Percentiles rank a stretch among this genome's conserved stretches.
phyloP scores from a whole-genome alignment of 441 rosid genomes.

The Adansonia gregorii region DNA sequence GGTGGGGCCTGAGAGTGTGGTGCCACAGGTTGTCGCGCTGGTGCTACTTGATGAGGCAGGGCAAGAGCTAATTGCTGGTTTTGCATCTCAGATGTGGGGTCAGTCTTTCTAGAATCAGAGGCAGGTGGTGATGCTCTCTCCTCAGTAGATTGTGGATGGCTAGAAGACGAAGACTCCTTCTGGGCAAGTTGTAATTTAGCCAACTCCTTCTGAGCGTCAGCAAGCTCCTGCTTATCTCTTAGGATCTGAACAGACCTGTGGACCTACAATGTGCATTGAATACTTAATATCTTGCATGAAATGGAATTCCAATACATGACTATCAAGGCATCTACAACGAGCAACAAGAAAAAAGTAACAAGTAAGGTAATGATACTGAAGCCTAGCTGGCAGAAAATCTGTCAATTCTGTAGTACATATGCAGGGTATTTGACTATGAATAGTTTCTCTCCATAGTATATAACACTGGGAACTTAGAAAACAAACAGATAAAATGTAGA shows the following conservation, averaged over 20 bases:
- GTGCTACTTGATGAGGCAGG: conserved; percentile 74
- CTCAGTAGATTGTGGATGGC: conserved; percentile 70
- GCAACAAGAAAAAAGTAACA: too few species aligned
- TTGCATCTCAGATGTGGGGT: conserved; percentile 58
- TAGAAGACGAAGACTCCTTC: conserved; percentile 72
- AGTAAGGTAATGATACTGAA: too few species aligned
- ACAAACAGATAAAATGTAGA: not conserved
- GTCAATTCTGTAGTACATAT: too few species aligned
- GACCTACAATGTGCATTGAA: conserved; percentile 54
- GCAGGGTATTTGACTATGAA: too few species aligned
- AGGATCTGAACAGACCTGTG: conserved; percentile 93
- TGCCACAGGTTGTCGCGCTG: conserved; percentile 57
- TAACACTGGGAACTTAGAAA: not conserved
- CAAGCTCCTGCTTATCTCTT: conserved; percentile 94
- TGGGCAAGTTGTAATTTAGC: conserved; percentile 85
- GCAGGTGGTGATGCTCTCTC: conserved; percentile 64
- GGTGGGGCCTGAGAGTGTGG: conserved; percentile 51
- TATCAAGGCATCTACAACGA: too few species aligned
- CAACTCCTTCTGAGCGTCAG: conserved; percentile 84
- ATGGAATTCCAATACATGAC: not conserved
- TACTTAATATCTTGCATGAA: conserved; percentile 15
- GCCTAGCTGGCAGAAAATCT: too few species aligned
- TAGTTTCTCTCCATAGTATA: not conserved
- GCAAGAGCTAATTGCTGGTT: conserved; percentile 91
- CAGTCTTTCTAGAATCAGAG: conserved; percentile 56